These are phyloP conservation scores for Kodamaea suecica DNA, from an alignment of 1,139 yeast species.

Conservation along the genomic window DNA sequence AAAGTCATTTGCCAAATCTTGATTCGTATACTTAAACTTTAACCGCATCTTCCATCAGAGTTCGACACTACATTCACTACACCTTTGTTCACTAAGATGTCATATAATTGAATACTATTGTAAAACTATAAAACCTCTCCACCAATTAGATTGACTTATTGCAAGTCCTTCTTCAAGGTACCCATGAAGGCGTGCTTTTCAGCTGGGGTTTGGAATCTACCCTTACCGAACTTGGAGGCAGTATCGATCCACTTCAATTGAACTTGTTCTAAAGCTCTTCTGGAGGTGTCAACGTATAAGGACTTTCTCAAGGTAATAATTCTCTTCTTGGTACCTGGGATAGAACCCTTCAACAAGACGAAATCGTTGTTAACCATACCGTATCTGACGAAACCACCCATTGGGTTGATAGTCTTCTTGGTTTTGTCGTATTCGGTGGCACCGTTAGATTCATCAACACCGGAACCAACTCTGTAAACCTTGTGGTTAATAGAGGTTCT, in stretches of 20 bases:
- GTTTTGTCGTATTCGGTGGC: constrained; percentile 99
- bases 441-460: constrained; percentile 90
- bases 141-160: constrained; percentile 13
- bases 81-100: no score
- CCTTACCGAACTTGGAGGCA: constrained; percentile 99
- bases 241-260: constrained; percentile 99
- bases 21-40: no score
- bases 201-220: constrained; percentile 99
- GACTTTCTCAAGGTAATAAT: constrained; percentile 98
- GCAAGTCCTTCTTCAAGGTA: constrained; percentile 94
- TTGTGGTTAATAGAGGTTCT: constrained; percentile 99
- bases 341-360: constrained; percentile 95
- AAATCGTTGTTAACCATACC: constrained; percentile 98
- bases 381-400: constrained; percentile 99
- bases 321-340: constrained; percentile 99
- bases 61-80: no score
- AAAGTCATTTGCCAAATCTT: no score
- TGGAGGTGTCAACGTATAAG: constrained; percentile 94
- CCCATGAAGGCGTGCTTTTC: constrained; percentile 99
- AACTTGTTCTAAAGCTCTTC: constrained; percentile 96
- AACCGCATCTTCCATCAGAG: no score
- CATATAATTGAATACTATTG: no score
- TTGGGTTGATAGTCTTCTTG: constrained; percentile 98
- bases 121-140: no score
- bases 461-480: constrained; percentile 98